Conservation (phyloP, 2,329 filamentous ascomycete genomes). For the Xylariomycetidae sp. region DNA sequence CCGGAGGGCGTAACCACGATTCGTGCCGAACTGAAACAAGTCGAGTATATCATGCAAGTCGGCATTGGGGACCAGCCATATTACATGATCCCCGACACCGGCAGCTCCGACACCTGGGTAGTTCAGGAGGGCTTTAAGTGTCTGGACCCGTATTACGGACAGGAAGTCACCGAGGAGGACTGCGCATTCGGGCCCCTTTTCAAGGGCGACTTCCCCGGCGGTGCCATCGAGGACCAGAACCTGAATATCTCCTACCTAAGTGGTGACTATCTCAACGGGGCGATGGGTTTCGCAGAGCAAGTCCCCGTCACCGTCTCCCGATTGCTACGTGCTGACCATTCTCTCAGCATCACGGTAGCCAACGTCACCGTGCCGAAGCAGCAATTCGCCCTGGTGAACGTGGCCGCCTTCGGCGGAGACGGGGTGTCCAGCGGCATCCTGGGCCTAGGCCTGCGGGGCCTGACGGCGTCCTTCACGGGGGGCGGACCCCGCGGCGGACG, state of each 20-base stretch:
- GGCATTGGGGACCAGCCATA: slow-evolving; percentile 17
- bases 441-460: slow-evolving; percentile 24
- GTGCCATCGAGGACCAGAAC: slow-evolving; percentile 20
- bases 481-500: slow-evolving; percentile 14
- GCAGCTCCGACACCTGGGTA: slow-evolving; percentile 5
- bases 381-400: slow-evolving; percentile 25
- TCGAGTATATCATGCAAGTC: slow-evolving; percentile 26
- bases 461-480: slow-evolving; percentile 23
- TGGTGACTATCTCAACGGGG: slow-evolving; percentile 22
- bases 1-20: slow-evolving; percentile 17
- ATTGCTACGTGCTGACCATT: not conserved
- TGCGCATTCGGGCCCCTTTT: slow-evolving; percentile 25
- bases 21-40: slow-evolving; percentile 14
- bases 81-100: slow-evolving; percentile 16
- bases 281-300: slow-evolving; percentile 26
- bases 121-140: slow-evolving; percentile 5
- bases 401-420: slow-evolving; percentile 25
- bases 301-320: not conserved
- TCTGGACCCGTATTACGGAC: slow-evolving; percentile 12
- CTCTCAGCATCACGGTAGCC: slow-evolving; percentile 21
- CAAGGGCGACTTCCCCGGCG: slow-evolving; percentile 24
- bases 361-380: slow-evolving; percentile 24
- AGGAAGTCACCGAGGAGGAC: slow-evolving; percentile 9
- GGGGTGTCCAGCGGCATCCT: slow-evolving; percentile 27
- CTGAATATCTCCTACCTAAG: slow-evolving; percentile 26